Percentiles rank a stretch among this genome's conserved stretches.
These are phyloP conservation scores for Fusarium sp. DNA, from an alignment of 2,329 filamentous ascomycete genomes.

Conservation along the genomic window DNA sequence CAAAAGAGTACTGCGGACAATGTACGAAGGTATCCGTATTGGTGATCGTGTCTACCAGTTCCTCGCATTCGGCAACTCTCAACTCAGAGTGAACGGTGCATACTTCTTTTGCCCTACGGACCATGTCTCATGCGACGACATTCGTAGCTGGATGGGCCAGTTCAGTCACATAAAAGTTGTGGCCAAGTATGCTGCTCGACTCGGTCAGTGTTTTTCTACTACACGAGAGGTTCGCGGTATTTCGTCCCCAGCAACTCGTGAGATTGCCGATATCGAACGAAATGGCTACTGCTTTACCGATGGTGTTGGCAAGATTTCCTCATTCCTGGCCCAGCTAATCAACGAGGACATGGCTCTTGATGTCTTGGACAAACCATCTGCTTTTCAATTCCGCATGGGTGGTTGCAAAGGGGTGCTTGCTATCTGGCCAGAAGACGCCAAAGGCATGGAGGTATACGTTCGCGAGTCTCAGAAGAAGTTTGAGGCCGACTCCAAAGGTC, in stretches of 20 bases:
- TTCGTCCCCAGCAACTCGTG: conserved; percentile 64
- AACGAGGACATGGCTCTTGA: conserved; percentile 72
- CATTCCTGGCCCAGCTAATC: conserved; percentile 77
- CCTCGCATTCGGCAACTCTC: conserved; percentile 93
- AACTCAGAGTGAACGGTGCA: conserved; percentile 89
- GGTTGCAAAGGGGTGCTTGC: conserved; percentile 91
- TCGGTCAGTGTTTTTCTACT: conserved; percentile 96
- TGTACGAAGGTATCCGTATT: conserved; percentile 82
- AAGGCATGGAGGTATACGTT: conserved; percentile 75
- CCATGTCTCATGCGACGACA: conserved; percentile 74
- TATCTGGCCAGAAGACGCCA: conserved; percentile 74
- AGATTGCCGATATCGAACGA: conserved; percentile 75
- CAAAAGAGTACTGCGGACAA: conserved; percentile 73
- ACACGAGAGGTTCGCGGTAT: conserved; percentile 77
- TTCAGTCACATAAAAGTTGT: conserved; percentile 83
- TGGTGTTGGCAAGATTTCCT: conserved; percentile 92
- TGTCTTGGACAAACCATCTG: conserved; percentile 72
- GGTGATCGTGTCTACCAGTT: conserved; percentile 87
- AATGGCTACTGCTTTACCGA: conserved; percentile 83
- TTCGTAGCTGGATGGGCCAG: conserved; percentile 86
- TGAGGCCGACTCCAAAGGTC: conserved; percentile 69
- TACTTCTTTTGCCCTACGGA: conserved; percentile 87
- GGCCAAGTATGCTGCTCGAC: conserved; percentile 88
- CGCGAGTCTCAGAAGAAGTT: conserved; percentile 92
- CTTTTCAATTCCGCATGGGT: conserved; percentile 90